Evolutionary conservation across 768 basidiomycete genomes (phyloP).

Genomic region (Leucocoprinus leucothites): DNA sequence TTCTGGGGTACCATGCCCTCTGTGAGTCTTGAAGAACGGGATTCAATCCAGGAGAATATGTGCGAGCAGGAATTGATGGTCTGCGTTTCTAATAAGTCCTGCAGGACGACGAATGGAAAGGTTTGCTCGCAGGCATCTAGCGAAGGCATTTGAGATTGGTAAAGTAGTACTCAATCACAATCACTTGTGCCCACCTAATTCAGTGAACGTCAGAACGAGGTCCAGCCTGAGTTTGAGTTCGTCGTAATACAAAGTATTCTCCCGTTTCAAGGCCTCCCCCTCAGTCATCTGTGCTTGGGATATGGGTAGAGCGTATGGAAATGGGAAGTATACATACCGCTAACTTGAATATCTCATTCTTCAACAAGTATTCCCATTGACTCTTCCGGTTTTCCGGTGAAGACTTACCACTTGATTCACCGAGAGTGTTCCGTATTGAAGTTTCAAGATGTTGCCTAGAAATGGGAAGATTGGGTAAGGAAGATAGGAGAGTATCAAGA

Average conservation of each 20-base stretch:
- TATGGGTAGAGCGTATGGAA: background rate
- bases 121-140: conserved; percentile 76
- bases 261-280: conserved; percentile 56
- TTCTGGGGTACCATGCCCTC: conserved; percentile 81
- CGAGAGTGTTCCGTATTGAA: conserved; percentile 45
- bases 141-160: background rate
- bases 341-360: conserved; percentile 66
- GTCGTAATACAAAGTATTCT: conserved; percentile 55
- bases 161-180: background rate
- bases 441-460: conserved; percentile 44
- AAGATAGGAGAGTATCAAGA: conserved; percentile 47
- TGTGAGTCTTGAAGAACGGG: conserved; percentile 65
- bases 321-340: conserved; percentile 48
- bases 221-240: conserved; percentile 64
- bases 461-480: conserved; percentile 50
- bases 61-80: conserved; percentile 84
- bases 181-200: conserved; percentile 53
- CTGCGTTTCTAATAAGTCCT: conserved; percentile 82
- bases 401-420: conserved; percentile 35
- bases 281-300: conserved; percentile 51
- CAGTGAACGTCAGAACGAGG: conserved; percentile 71
- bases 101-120: conserved; percentile 70
- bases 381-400: conserved; percentile 61
- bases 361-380: conserved; percentile 73
- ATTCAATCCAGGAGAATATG: conserved; percentile 87